These are phyloP conservation scores for Striga hermonthica DNA, from an alignment of 305 asterid species.

Conservation along the genomic window DNA sequence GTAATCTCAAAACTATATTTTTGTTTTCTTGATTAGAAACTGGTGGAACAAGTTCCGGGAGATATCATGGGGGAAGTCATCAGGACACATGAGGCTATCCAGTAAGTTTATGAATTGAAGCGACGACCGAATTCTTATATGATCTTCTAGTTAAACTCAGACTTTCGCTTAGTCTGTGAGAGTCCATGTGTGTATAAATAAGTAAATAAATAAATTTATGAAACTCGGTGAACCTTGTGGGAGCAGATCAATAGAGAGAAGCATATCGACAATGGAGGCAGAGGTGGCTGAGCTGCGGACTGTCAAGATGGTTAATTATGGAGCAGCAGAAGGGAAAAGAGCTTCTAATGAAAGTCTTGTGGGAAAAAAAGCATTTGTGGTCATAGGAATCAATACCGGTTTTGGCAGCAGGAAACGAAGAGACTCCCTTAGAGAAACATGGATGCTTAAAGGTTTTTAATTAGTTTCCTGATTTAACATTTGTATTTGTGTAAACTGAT, in stretches of 20 bases:
- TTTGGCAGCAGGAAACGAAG: slow-evolving; percentile 66
- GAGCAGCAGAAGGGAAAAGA: slow-evolving; percentile 18
- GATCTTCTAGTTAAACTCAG: no score
- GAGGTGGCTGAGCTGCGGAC: slow-evolving; percentile 38
- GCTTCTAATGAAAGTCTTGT: slow-evolving; percentile 29
- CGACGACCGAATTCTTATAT: no score
- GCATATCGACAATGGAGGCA: slow-evolving; percentile 45
- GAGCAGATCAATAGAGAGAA: slow-evolving; percentile 53
- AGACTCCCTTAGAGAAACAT: slow-evolving; percentile 61
- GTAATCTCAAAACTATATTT: no score
- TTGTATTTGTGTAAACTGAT: no score
- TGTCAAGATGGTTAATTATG: slow-evolving; percentile 12
- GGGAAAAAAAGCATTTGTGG: slow-evolving; percentile 44
- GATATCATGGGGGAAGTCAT: slow-evolving; percentile 49
- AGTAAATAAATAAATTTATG: neutral
- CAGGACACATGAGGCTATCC: slow-evolving; percentile 56
- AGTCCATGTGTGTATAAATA: no score
- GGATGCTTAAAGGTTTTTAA: slow-evolving; percentile 72
- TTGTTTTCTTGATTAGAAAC: slow-evolving; percentile 35
- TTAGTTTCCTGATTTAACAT: no score
- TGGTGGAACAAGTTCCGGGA: slow-evolving; percentile 36
- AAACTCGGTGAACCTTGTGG: neutral
- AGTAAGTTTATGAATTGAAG: slow-evolving; percentile 30
- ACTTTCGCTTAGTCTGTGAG: no score
- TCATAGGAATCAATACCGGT: slow-evolving; percentile 66